Evolutionary conservation across 768 basidiomycete genomes (phyloP).

Genomic region (Leccinum incarnatum): DNA sequence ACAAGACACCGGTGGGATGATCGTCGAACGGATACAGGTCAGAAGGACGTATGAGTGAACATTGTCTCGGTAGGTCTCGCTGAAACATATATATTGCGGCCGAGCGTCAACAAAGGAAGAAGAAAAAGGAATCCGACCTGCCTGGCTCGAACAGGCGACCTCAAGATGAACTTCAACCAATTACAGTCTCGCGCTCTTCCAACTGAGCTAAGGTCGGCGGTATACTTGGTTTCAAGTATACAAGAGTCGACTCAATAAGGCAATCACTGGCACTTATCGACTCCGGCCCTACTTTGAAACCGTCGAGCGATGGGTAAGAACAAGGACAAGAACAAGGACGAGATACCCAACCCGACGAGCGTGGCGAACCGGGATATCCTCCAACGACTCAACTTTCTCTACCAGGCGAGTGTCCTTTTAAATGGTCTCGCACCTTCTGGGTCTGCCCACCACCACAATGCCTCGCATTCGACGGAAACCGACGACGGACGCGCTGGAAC

Average conservation of each 20-base stretch:
- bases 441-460: background rate
- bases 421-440: slow-evolving; percentile 33
- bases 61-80: background rate
- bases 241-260: background rate
- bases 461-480: background rate
- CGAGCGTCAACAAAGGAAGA: background rate
- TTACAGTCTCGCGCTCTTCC: slow-evolving; percentile 52
- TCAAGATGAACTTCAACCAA: slow-evolving; percentile 36
- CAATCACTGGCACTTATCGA: too few relatives aligned
- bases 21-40: too few relatives aligned
- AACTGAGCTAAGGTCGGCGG: slow-evolving; percentile 39
- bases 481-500: background rate
- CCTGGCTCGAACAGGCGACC: slow-evolving; percentile 45
- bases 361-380: slow-evolving; percentile 71
- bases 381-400: slow-evolving; percentile 82
- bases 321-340: slow-evolving; percentile 57
- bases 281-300: background rate
- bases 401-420: slow-evolving; percentile 73
- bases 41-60: too few relatives aligned
- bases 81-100: background rate
- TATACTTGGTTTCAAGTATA: background rate
- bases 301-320: slow-evolving; percentile 59
- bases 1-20: too few relatives aligned
- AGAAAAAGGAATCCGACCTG: slow-evolving; percentile 31
- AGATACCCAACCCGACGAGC: slow-evolving; percentile 53